Base-by-base conservation (phyloP, 2,329 filamentous ascomycete genomes). In the Aspergillus neotritici region DNA sequence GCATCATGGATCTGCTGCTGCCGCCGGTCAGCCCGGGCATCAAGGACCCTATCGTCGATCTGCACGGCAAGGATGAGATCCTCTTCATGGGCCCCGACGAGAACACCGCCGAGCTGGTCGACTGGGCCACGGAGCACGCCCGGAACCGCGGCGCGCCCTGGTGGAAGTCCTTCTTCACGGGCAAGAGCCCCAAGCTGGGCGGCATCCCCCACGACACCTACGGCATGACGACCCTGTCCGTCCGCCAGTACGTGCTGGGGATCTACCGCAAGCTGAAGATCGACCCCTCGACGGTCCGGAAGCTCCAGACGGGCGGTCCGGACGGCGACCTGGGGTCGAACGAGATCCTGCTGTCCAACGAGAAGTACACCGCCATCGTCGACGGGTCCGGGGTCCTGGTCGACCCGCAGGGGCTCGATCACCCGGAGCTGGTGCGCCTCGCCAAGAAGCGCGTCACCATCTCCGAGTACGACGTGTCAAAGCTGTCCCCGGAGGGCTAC, bases 111-210 rank as follows among this genome's bases (percentile, higher is more conserved):
- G 88, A 95, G 60, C 78, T 98, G 29, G 93, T 98, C 40, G 83
- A 98, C 69, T 98, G 93, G 93, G 93, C 93, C n/a, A 98, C 93
- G 1, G 84, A 93, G 67, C 93, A 98, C 67, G 93, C 93, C 48
- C 82, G 88, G 40, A 73, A 74, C 49, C 83, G 93, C 56, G 89
- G 89, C 35, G 93, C 93, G 4, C 88, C 89, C 21, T 98, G 91
- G 88, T 98, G 93, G 93, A 98, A 98, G 77, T 98, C 93, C 0
- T 98, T 98, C 80, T 98, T 98, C 77, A 98, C 93, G 2, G 93
- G 93, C 61, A 98, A 98, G 78, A 95, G 88, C 56, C 93, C 89
- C 41, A 93, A 86, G 69, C 79, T 98, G 11, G 93, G 93, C 51
- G 93, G 93, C 63, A 98, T 98, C 55, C 93, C 93, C 31, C 93